Conservation (phyloP, 257 asterid genomes). For the Ocimum tenuiflorum region DNA sequence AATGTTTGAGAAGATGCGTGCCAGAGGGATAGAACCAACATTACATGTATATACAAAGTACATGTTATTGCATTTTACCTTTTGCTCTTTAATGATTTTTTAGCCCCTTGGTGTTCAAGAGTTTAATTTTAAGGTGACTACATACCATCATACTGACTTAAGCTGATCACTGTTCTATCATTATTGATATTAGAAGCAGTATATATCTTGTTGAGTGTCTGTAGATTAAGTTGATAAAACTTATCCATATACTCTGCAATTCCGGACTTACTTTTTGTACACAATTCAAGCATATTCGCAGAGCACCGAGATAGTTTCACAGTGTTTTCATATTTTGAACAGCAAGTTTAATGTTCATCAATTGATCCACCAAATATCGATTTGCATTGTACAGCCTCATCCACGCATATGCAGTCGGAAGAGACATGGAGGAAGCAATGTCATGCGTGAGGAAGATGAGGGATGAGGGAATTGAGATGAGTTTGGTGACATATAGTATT, state of each 20-base stretch:
- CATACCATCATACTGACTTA: neutral
- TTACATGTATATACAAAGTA: constrained; percentile 93
- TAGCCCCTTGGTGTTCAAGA: neutral
- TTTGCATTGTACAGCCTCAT: constrained; percentile 62
- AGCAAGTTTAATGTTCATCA: neutral
- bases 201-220: neutral
- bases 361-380: neutral
- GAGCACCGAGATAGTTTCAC: neutral
- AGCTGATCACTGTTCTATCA: constrained; percentile 13
- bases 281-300: neutral
- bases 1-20: constrained; percentile 88
- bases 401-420: constrained; percentile 91
- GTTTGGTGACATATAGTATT: constrained; percentile 86
- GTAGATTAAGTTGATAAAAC: neutral
- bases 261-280: neutral
- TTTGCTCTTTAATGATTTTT: constrained; percentile 8
- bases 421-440: constrained; percentile 98
- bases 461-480: constrained; percentile 80
- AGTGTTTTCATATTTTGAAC: neutral
- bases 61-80: constrained; percentile 22
- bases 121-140: neutral
- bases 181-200: constrained; percentile 2
- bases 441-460: constrained; percentile 83
- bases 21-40: constrained; percentile 87
- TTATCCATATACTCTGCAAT: neutral